Conservation (phyloP, 208 protist genomes). For the Porcisia deanei region DNA sequence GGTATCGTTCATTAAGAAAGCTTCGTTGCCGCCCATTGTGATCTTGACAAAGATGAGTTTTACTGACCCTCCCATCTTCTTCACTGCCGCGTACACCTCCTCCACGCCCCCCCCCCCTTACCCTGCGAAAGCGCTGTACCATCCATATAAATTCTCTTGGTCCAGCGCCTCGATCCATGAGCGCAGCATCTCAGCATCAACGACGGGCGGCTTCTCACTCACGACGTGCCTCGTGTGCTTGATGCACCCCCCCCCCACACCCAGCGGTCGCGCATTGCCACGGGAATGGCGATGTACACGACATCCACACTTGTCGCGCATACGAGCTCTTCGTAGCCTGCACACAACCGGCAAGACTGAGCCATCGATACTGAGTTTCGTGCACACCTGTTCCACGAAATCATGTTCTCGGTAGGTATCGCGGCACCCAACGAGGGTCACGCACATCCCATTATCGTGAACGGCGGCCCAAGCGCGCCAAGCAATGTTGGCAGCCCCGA, state of each 20-base stretch:
- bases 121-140: constrained; percentile 63
- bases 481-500: constrained; percentile 49
- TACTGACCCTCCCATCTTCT: constrained; percentile 32
- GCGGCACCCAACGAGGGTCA: constrained; percentile 56
- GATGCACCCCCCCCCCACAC: constrained; percentile 50
- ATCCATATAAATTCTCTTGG: constrained; percentile 55
- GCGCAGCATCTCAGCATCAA: constrained; percentile 46
- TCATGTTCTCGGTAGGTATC: constrained; percentile 27
- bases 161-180: constrained; percentile 54
- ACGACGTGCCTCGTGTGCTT: constrained; percentile 64
- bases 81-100: constrained; percentile 24
- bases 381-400: constrained; percentile 39
- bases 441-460: constrained; percentile 30
- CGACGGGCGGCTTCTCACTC: constrained; percentile 53
- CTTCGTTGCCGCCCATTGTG: constrained; percentile 22
- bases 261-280: constrained; percentile 41
- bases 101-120: constrained; percentile 32
- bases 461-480: constrained; percentile 50
- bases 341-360: constrained; percentile 15
- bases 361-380: constrained; percentile 18
- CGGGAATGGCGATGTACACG: constrained; percentile 50
- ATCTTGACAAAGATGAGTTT: constrained; percentile 49
- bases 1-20: constrained; percentile 44
- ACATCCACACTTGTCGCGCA: constrained; percentile 34
- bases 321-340: constrained; percentile 31